Evolutionary conservation across 2,329 filamentous ascomycete species (phyloP).

Genomic region (Nothophaeocryptopus gaeumannii): DNA sequence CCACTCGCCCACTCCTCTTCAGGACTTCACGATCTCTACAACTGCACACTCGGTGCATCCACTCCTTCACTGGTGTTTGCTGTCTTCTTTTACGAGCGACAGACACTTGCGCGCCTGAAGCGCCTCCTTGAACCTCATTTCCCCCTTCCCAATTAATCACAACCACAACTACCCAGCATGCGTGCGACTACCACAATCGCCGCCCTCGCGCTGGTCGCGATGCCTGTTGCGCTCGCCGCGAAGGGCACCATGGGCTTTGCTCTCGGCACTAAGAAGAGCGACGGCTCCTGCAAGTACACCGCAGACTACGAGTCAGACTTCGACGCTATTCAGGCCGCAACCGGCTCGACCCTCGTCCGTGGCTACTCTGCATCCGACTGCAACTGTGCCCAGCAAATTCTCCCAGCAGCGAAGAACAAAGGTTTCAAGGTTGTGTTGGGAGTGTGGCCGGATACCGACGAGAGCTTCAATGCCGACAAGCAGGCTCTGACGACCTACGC

Average conservation of each 20-base stretch:
- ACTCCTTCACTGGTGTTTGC: constrained; percentile 6
- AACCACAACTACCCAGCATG: constrained; percentile 18
- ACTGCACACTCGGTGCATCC: constrained; percentile 10
- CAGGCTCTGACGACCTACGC: constrained; percentile 53
- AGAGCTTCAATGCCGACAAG: constrained; percentile 61
- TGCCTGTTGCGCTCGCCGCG: constrained; percentile 26
- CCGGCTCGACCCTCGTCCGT: constrained; percentile 57
- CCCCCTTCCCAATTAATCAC: constrained; percentile 2
- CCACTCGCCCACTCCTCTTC: neutral
- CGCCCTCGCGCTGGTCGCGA: constrained; percentile 27
- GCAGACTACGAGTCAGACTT: constrained; percentile 66
- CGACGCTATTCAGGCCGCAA: constrained; percentile 53
- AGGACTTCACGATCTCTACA: constrained; percentile 4
- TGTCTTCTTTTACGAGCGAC: neutral
- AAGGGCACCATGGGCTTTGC: constrained; percentile 62
- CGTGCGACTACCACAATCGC: constrained; percentile 25
- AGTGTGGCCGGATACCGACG: constrained; percentile 66
- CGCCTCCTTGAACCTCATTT: neutral
- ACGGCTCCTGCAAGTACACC: constrained; percentile 60
- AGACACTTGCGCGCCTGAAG: constrained; percentile 1
- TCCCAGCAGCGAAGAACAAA: constrained; percentile 64
- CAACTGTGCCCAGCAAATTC: constrained; percentile 59
- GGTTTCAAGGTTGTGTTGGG: constrained; percentile 67
- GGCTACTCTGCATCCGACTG: constrained; percentile 68
- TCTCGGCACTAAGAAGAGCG: constrained; percentile 61